These are phyloP conservation scores for Meira nashicola DNA, from an alignment of 1,284 basidiomycete genomes.

Conservation along the genomic window DNA sequence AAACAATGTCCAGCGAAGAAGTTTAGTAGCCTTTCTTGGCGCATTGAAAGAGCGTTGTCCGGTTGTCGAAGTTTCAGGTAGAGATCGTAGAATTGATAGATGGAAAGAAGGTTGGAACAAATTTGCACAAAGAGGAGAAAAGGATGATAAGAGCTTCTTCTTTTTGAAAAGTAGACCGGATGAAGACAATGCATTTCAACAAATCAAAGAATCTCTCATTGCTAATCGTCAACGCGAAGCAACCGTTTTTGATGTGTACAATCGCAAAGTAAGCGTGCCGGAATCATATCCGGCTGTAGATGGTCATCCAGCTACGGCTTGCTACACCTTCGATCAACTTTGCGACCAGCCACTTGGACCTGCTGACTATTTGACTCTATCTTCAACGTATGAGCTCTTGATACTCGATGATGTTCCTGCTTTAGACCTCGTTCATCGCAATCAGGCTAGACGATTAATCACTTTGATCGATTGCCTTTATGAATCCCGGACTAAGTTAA, in stretches of 20 bases:
- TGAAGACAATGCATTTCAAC: constrained; percentile 21
- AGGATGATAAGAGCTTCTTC: constrained; percentile 15
- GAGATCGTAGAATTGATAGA: constrained; percentile 59
- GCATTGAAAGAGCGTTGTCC: constrained; percentile 65
- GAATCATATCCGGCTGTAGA: constrained; percentile 49
- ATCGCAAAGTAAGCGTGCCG: constrained; percentile 59
- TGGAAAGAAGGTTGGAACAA: constrained; percentile 12
- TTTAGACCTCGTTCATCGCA: constrained; percentile 62
- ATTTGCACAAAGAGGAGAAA: background rate
- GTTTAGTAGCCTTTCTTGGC: constrained; percentile 60
- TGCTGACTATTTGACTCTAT: constrained; percentile 67
- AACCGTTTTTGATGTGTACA: constrained; percentile 56
- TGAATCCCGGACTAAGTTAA: constrained; percentile 54
- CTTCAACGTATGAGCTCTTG: constrained; percentile 62
- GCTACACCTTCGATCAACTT: constrained; percentile 63
- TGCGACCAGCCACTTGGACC: constrained; percentile 66
- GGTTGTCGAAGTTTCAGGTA: constrained; percentile 9
- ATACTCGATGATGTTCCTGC: constrained; percentile 63
- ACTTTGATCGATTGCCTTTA: constrained; percentile 66
- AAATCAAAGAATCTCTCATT: constrained; percentile 13
- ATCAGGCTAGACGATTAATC: constrained; percentile 68
- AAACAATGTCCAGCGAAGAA: constrained; percentile 65
- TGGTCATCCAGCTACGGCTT: constrained; percentile 53
- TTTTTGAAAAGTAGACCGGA: constrained; percentile 25
- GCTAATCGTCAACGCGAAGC: constrained; percentile 11